A percentile compares a stretch with the other conserved stretches of the same genome.
Evolutionary conservation across 805 yeast species (phyloP).

Genomic region (Metschnikowia henanensis): DNA sequence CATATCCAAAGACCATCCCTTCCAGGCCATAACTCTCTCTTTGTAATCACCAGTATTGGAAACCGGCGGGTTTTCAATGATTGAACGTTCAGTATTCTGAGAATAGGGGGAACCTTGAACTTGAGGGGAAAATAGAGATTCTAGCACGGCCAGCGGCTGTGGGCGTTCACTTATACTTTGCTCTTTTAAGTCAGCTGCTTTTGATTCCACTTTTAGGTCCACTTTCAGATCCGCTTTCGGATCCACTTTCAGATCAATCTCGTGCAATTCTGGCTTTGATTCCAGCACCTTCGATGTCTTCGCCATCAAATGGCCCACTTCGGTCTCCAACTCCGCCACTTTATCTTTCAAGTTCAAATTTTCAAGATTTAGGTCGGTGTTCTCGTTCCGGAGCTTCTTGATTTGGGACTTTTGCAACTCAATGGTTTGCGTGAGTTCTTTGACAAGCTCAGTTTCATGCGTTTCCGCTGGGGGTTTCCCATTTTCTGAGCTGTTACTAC

Average conservation of each 20-base stretch:
- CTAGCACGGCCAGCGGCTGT: too few species aligned
- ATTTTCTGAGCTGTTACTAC: neutral
- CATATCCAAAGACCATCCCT: slow-evolving; percentile 87
- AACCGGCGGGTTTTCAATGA: neutral
- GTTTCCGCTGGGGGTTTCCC: neutral
- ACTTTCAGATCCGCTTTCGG: too few species aligned
- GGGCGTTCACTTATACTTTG: too few species aligned
- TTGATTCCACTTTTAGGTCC: too few species aligned
- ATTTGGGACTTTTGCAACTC: slow-evolving; percentile 36
- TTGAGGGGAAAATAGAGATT: too few species aligned
- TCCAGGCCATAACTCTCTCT: slow-evolving; percentile 69
- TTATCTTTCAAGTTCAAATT: slow-evolving; percentile 39
- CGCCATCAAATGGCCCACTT: slow-evolving; percentile 18
- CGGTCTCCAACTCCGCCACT: slow-evolving; percentile 29
- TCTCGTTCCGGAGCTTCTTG: slow-evolving; percentile 38
- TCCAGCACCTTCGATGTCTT: neutral
- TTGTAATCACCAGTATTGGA: slow-evolving; percentile 49
- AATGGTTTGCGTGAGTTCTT: slow-evolving; percentile 26
- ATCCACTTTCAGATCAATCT: too few species aligned
- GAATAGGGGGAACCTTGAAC: neutral
- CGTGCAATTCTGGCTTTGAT: too few species aligned
- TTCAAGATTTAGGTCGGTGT: slow-evolving; percentile 40
- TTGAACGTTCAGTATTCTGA: neutral
- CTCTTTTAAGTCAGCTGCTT: too few species aligned
- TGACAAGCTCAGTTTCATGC: neutral